These are phyloP conservation scores for Solanum ahanhuiri DNA, from an alignment of 257 asterid species.

Conservation along the genomic window DNA sequence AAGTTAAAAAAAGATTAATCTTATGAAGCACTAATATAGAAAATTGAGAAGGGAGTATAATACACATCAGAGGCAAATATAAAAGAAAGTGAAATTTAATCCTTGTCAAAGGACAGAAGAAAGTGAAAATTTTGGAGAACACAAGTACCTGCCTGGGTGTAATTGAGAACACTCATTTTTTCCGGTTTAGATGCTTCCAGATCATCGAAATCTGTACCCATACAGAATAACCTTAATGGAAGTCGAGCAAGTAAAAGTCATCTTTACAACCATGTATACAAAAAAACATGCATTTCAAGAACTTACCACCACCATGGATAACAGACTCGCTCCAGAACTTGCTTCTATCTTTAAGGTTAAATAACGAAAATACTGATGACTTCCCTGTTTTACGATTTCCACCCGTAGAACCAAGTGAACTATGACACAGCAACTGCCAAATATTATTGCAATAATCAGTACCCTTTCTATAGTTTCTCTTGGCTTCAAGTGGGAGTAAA, in stretches of 20 bases:
- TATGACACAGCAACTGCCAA: slow-evolving; percentile 42
- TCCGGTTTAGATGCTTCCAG: slow-evolving; percentile 59
- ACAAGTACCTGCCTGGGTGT: slow-evolving; percentile 99
- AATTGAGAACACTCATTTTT: slow-evolving; percentile 50
- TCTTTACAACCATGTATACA: background rate
- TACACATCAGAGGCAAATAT: background rate
- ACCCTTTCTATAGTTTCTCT: background rate
- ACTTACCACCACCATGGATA: slow-evolving; percentile 81
- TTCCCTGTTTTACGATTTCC: slow-evolving; percentile 48
- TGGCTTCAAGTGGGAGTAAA: background rate
- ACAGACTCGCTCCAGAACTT: slow-evolving; percentile 95
- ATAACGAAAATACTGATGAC: slow-evolving; percentile 77
- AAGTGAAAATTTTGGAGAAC: background rate
- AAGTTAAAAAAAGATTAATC: background rate
- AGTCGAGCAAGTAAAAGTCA: background rate
- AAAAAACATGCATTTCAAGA: background rate
- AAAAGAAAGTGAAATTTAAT: background rate
- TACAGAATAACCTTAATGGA: slow-evolving; percentile 4
- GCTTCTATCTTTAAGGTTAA: slow-evolving; percentile 89
- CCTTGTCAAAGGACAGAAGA: background rate
- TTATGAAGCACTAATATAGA: background rate
- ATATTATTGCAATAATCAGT: background rate
- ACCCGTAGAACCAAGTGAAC: slow-evolving; percentile 49
- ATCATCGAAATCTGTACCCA: slow-evolving; percentile 55
- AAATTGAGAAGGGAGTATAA: background rate